phyloP scores from a whole-genome alignment of 345 rosid genomes.

The Syzygium oleosum region DNA sequence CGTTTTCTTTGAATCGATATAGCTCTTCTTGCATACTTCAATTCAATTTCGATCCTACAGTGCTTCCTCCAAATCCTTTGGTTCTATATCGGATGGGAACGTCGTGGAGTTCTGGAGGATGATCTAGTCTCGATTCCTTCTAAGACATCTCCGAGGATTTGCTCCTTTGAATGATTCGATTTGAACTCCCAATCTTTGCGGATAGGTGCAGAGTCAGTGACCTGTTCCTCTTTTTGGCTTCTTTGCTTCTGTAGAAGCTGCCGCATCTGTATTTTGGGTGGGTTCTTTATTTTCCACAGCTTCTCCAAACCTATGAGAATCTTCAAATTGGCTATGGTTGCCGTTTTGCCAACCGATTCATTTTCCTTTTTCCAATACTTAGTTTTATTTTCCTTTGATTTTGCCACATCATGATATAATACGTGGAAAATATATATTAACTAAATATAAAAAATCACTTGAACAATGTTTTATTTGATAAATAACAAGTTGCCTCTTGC shows the following conservation, averaged over 20 bases:
- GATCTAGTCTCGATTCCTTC: neutral
- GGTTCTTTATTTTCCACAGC: neutral
- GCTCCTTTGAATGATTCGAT: accelerated
- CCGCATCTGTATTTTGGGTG: neutral
- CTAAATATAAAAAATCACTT: neutral
- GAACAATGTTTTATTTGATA: no score
- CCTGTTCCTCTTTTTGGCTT: accelerated
- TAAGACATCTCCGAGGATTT: accelerated
- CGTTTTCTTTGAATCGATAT: no score
- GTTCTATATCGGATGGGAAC: neutral
- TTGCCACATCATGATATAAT: accelerated
- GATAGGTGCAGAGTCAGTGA: neutral
- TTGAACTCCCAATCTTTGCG: accelerated
- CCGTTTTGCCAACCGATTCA: neutral
- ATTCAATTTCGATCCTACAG: no score
- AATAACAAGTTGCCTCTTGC: accelerated
- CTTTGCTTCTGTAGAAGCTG: neutral
- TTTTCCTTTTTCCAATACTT: accelerated
- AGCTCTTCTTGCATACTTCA: no score
- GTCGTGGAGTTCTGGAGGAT: neutral
- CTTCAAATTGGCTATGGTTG: neutral
- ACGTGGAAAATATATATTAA: no score
- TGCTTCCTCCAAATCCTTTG: no score
- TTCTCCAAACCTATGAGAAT: neutral
- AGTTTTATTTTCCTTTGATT: no score